Base-by-base conservation (phyloP, 768 basidiomycete genomes). In the Tubosaeta sp. region DNA sequence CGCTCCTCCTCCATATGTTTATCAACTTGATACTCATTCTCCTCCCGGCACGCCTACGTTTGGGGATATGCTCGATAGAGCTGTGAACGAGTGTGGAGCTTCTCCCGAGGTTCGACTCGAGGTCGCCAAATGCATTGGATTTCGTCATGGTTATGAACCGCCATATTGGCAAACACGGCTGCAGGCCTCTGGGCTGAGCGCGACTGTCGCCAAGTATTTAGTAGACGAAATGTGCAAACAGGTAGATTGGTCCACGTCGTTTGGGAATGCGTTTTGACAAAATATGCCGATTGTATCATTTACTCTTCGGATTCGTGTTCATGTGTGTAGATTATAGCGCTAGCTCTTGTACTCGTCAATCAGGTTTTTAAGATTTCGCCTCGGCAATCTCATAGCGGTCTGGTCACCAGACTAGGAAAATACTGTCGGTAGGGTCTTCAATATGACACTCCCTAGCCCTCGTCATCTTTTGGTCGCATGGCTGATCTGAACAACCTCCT, bases 171-270 rank as follows among this genome's bases (percentile, higher is more conserved):
- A 63, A 29, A 46, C 47, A 6, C 57, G 58, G 11, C 61, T 68
- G 26, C 57, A 53, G 48, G 58, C 59, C 13, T 65, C 57, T 27
- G 59, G 59, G 19, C 29, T 68, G 45, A 56, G 53, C 22, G 26
- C 43, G 3, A 57, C 57, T 11, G 56, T 56, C 3, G 55, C 55
- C 6, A 53, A 43, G 16, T 51, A 52, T 22, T 43, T 68, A 46
- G 51, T 70, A 26, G 54, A 59, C 19, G 67, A 61, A 49, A 70
- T 68, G 66, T 62, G 53, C 34, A 53, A 50, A 14, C 56, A 68
- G 13, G 56, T 60, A 4, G 58, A 70, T 8, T 63, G 59, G 62
- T 14, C 45, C 0, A 11, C 51, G 11, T 38, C 56, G 0, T 43
- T 45, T 5, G 42, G 45, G 13, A 58, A 33, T 31, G 25, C 25